phyloP scores from a whole-genome alignment of 2,329 filamentous ascomycete genomes.

The Fragosphaeria purpurea region DNA sequence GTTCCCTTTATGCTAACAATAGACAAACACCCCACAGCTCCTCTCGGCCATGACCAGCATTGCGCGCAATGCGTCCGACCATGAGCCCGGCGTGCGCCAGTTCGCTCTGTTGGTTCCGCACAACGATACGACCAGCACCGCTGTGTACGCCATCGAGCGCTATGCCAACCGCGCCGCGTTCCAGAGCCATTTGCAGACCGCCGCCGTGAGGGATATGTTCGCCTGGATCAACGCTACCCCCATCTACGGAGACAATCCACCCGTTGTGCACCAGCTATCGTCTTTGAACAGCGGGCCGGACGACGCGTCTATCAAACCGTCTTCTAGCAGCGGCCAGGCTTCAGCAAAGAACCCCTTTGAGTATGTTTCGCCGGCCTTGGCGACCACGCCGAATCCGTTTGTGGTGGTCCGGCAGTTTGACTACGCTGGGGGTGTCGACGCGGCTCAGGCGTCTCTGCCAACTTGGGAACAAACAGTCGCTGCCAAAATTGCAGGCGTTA shows the following conservation, averaged over 20 bases:
- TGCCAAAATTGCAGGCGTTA: not conserved
- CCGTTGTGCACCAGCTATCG: not conserved
- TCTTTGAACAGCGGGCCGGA: not conserved
- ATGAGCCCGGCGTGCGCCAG: slow-evolving; percentile 4
- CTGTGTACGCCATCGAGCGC: slow-evolving; percentile 4
- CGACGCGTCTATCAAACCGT: too few species aligned
- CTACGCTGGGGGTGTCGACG: not conserved
- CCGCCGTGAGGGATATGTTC: slow-evolving; percentile 4
- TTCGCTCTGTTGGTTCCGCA: slow-evolving; percentile 2
- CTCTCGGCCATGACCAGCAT: slow-evolving; percentile 3
- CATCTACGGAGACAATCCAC: not conserved
- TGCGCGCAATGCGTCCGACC: not conserved
- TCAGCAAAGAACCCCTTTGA: not conserved
- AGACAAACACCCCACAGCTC: not conserved
- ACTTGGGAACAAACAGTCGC: not conserved
- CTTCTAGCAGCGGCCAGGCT: not conserved
- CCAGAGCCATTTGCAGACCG: slow-evolving; percentile 1
- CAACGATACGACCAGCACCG: not conserved
- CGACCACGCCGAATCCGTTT: not conserved
- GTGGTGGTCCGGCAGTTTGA: slow-evolving; percentile 1
- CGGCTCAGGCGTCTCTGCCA: not conserved
- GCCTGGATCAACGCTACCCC: slow-evolving; percentile 1
- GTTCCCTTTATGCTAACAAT: not conserved
- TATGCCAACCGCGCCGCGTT: not conserved
- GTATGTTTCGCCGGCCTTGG: not conserved